Percentiles rank a stretch among this genome's conserved stretches.
These are phyloP conservation scores for Trichoderma simmonsii DNA, from an alignment of 2,329 filamentous ascomycete species.

Conservation along the genomic window DNA sequence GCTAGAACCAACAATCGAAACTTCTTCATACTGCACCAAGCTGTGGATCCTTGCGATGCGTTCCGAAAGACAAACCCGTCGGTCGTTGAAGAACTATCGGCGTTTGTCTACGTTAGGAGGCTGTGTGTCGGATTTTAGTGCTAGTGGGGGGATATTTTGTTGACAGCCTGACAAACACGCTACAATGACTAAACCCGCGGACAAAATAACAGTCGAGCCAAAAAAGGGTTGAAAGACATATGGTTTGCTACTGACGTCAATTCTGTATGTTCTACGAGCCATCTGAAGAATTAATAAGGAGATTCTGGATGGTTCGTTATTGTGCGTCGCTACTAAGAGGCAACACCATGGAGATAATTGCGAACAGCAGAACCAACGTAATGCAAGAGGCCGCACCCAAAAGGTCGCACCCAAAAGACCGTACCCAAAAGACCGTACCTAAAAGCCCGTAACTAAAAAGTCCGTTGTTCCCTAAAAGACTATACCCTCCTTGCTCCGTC, in stretches of 20 bases:
- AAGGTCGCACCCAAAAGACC: too few relatives aligned
- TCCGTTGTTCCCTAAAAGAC: neutral
- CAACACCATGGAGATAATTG: neutral
- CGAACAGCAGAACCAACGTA: neutral
- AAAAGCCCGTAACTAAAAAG: neutral
- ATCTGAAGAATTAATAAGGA: neutral
- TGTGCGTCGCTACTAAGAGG: neutral
- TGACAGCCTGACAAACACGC: neutral
- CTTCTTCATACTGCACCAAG: neutral
- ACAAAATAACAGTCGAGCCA: neutral
- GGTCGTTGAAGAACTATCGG: neutral
- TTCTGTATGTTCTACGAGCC: neutral
- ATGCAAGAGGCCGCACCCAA: neutral
- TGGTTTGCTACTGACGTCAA: neutral
- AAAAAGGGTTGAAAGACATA: neutral
- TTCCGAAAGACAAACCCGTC: neutral
- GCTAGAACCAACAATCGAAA: neutral
- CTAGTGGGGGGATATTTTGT: neutral
- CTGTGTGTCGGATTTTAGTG: neutral
- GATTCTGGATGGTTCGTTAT: neutral
- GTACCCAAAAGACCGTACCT: neutral
- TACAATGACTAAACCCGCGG: neutral
- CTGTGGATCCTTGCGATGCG: neutral
- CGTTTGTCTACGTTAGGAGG: neutral
- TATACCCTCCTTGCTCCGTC: neutral